Percentiles rank a stretch among this genome's conserved stretches.
Conservation (phyloP, 2,329 filamentous ascomycete species). For the Huntiella moniliformis region DNA sequence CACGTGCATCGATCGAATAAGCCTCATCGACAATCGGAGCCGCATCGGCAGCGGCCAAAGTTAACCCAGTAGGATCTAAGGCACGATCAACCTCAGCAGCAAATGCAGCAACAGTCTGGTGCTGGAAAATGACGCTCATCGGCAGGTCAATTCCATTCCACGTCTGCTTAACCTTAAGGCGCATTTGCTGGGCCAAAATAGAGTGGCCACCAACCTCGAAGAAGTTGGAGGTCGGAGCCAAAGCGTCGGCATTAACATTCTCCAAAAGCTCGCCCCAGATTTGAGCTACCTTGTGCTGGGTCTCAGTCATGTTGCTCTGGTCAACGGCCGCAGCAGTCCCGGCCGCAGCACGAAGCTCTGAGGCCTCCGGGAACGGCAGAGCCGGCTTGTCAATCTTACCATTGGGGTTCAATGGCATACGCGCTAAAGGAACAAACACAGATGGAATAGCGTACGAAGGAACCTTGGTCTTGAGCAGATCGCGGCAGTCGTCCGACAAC, state of each 20-base stretch:
- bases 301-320: conserved; percentile 26
- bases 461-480: conserved; percentile 20
- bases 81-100: conserved; percentile 17
- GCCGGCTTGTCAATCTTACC: conserved; percentile 65
- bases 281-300: conserved; percentile 14
- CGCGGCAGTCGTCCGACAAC: conserved; percentile 21
- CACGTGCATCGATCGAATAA: conserved; percentile 33
- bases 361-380: conserved; percentile 46
- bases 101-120: conserved; percentile 17
- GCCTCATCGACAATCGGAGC: conserved; percentile 18
- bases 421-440: conserved; percentile 18
- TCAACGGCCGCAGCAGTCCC: conserved; percentile 20
- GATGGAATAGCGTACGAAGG: conserved; percentile 20
- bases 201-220: conserved; percentile 24
- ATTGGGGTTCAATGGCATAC: conserved; percentile 35
- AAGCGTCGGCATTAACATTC: conserved; percentile 12
- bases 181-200: conserved; percentile 39
- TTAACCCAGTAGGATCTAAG: conserved; percentile 14
- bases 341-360: conserved; percentile 10
- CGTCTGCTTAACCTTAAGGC: conserved; percentile 16
- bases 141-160: conserved; percentile 17
- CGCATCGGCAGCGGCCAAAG: conserved; percentile 16
- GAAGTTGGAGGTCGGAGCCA: conserved; percentile 19
- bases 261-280: conserved; percentile 13
- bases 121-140: conserved; percentile 18